These are phyloP conservation scores for Echium plantagineum DNA, from an alignment of 257 asterid species.

Conservation along the genomic window DNA sequence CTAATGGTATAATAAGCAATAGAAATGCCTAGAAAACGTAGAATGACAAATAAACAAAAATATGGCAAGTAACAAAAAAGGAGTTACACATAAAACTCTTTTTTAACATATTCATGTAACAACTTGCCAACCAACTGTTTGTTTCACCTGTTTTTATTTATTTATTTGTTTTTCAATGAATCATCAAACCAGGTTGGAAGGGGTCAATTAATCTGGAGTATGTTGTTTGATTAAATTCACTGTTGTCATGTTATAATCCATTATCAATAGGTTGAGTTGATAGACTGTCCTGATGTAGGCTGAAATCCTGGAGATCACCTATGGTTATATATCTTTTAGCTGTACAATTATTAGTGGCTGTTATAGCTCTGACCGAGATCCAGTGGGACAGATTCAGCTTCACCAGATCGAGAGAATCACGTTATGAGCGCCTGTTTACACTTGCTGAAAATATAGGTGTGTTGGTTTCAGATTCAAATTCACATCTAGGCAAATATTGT, in stretches of 20 bases:
- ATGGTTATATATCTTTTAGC: slow-evolving; percentile 8
- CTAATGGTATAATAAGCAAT: too few species aligned
- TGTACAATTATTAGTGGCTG: slow-evolving; percentile 9
- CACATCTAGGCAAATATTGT: too few species aligned
- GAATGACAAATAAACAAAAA: too few species aligned
- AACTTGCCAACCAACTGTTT: too few species aligned
- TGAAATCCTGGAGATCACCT: slow-evolving; percentile 4
- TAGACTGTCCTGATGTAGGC: slow-evolving; percentile 2
- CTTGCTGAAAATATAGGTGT: not conserved
- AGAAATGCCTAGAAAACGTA: too few species aligned
- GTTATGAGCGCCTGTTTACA: not conserved
- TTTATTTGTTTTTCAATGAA: too few species aligned
- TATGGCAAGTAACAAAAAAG: too few species aligned
- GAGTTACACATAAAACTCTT: too few species aligned
- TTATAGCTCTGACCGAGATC: slow-evolving; percentile 11
- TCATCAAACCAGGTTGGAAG: not conserved
- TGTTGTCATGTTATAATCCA: not conserved
- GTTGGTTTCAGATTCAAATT: not conserved
- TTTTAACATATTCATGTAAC: too few species aligned
- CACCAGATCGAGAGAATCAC: not conserved
- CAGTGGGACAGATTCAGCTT: not conserved
- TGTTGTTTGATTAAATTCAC: not conserved
- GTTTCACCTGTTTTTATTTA: too few species aligned
- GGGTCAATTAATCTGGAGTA: not conserved
- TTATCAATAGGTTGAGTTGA: not conserved